phyloP scores from a whole-genome alignment of 305 asterid species.

The Fraxinus velutina region DNA sequence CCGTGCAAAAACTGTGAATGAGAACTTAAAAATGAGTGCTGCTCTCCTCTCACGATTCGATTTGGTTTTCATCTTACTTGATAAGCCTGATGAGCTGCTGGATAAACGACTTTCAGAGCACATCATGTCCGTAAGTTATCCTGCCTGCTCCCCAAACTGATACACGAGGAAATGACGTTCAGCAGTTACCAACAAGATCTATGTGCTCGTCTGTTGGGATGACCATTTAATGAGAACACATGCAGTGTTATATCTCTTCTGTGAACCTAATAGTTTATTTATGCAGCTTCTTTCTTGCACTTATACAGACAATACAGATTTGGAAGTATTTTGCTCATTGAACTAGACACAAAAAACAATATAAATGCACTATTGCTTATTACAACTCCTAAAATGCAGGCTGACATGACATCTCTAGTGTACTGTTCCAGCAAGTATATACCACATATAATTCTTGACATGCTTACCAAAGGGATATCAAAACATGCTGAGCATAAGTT shows the following conservation, averaged over 20 bases:
- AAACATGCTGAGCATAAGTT: not conserved
- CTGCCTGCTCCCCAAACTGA: constrained; percentile 22
- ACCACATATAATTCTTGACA: not conserved
- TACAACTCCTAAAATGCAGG: not conserved
- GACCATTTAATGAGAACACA: constrained; percentile 13
- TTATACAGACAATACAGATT: not conserved
- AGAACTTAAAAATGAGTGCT: constrained; percentile 90
- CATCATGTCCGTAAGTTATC: constrained; percentile 91
- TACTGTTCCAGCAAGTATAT: not conserved
- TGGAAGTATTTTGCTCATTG: constrained; percentile 1
- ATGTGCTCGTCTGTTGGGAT: not conserved
- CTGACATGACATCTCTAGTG: not conserved
- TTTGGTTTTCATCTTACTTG: constrained; percentile 96
- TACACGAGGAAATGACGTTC: constrained; percentile 14
- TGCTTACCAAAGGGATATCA: not conserved
- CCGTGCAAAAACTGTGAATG: constrained; percentile 98
- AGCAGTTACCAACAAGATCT: constrained; percentile 11
- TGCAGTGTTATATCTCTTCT: not conserved
- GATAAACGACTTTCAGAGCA: constrained; percentile 95
- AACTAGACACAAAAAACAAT: constrained; percentile 4
- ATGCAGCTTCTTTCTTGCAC: constrained; percentile 5
- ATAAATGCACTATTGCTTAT: not conserved
- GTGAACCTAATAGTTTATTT: constrained; percentile 3
- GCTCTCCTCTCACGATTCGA: constrained; percentile 96
- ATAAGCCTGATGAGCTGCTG: constrained; percentile 88